These are phyloP conservation scores for Coemansia sp. DNA, from an alignment of 192 early-diverging fungal genomes.

Conservation along the genomic window DNA sequence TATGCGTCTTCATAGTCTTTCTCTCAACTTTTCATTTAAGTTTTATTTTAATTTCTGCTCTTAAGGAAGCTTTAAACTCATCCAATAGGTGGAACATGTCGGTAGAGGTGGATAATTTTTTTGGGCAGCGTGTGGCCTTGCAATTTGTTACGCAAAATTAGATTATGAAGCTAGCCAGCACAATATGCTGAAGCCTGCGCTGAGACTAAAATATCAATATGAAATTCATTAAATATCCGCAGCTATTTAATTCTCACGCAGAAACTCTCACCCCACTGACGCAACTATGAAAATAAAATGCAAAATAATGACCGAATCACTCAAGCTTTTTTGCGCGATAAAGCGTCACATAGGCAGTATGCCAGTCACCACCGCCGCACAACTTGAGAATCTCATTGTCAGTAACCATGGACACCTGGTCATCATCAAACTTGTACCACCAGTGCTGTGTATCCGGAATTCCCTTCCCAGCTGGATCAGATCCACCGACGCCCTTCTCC, in stretches of 20 bases:
- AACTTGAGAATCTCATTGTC: constrained; percentile 88
- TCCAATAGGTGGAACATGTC: too few relatives aligned
- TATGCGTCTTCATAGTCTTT: too few relatives aligned
- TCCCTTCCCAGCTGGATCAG: constrained; percentile 42
- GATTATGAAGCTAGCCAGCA: too few relatives aligned
- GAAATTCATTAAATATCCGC: background rate
- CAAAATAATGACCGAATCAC: constrained; percentile 11
- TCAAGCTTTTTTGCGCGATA: constrained; percentile 76
- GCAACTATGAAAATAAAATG: background rate
- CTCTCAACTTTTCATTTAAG: too few relatives aligned
- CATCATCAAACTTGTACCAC: constrained; percentile 96
- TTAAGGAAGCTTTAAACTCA: too few relatives aligned
- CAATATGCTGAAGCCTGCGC: too few relatives aligned
- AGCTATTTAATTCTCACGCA: background rate
- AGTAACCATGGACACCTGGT: constrained; percentile 81
- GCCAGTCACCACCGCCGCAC: constrained; percentile 86
- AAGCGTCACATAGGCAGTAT: constrained; percentile 85
- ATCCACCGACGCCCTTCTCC: constrained; percentile 53
- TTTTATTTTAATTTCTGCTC: too few relatives aligned
- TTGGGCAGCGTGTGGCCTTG: too few relatives aligned
- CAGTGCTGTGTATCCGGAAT: constrained; percentile 55
- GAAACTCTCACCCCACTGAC: too few relatives aligned
- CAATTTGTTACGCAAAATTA: too few relatives aligned
- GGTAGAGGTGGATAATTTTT: too few relatives aligned
- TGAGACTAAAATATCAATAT: background rate